Conservation (phyloP, 1,284 basidiomycete species). For the Cutaneotrichosporon daszewskae region DNA sequence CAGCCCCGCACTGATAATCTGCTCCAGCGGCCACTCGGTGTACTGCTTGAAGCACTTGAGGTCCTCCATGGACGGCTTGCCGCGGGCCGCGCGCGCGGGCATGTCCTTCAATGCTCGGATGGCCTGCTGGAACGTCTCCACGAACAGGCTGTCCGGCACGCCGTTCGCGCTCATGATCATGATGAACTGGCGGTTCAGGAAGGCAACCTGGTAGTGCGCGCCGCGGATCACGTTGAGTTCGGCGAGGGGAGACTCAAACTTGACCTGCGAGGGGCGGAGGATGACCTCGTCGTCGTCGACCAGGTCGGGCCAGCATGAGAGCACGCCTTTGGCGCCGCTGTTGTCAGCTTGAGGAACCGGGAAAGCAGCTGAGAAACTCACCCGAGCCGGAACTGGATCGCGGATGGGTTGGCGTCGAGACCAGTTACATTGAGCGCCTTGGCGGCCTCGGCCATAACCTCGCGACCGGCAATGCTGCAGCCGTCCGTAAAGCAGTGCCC, state of each 20-base stretch:
- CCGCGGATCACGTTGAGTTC: slow-evolving; percentile 43
- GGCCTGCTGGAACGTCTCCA: slow-evolving; percentile 34
- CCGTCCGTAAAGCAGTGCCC: slow-evolving; percentile 45
- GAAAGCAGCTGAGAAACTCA: slow-evolving; percentile 13
- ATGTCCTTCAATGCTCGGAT: slow-evolving; percentile 34
- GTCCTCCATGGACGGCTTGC: slow-evolving; percentile 23
- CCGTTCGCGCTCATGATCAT: slow-evolving; percentile 45
- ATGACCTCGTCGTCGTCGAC: slow-evolving; percentile 28
- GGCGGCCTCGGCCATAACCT: slow-evolving; percentile 37
- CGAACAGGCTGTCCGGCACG: slow-evolving; percentile 33
- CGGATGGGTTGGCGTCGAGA: slow-evolving; percentile 33
- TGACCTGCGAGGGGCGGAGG: slow-evolving; percentile 39
- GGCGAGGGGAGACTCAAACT: slow-evolving; percentile 35
- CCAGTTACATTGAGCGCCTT: slow-evolving; percentile 27
- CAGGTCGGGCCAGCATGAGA: slow-evolving; percentile 38
- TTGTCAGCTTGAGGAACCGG: slow-evolving; percentile 5
- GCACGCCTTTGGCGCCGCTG: slow-evolving; percentile 47
- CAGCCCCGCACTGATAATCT: slow-evolving; percentile 38
- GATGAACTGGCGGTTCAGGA: slow-evolving; percentile 48
- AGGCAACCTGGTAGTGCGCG: slow-evolving; percentile 43
- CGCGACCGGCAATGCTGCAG: slow-evolving; percentile 34
- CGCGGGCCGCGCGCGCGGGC: slow-evolving; percentile 19
- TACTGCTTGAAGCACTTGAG: slow-evolving; percentile 18
- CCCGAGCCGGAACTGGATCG: slow-evolving; percentile 46
- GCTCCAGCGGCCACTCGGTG: slow-evolving; percentile 8